Percentiles rank a stretch among this genome's conserved stretches.
Evolutionary conservation across 805 yeast genomes (phyloP).

Genomic region (Nakazawaea siamensis): DNA sequence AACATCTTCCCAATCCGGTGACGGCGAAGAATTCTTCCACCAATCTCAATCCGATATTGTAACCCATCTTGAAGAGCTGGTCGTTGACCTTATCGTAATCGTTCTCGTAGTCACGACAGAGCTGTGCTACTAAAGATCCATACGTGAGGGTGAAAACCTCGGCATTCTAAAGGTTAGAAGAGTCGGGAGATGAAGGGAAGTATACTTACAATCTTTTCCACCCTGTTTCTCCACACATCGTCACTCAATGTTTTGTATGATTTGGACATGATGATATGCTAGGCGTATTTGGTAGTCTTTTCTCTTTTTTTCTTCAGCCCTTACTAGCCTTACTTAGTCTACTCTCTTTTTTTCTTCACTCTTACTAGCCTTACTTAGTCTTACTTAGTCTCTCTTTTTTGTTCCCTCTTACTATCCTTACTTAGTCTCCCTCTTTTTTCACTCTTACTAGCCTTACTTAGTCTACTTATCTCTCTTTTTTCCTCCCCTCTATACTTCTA

Average conservation of each 20-base stretch:
- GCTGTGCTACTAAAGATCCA: conserved; percentile 87
- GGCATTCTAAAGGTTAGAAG: conserved; percentile 48
- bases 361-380: too few relatives aligned
- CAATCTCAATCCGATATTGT: conserved; percentile 83
- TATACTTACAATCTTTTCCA: conserved; percentile 71
- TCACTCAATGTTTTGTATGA: conserved; percentile 54
- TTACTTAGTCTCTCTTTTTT: neutral
- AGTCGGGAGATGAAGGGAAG: too few relatives aligned
- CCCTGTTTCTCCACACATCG: conserved; percentile 84
- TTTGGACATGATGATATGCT: conserved; percentile 18
- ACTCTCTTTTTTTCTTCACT: too few relatives aligned
- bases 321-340: too few relatives aligned
- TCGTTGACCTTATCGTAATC: conserved; percentile 74
- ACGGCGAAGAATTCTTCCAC: conserved; percentile 91
- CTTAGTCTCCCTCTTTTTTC: too few relatives aligned
- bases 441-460: too few relatives aligned
- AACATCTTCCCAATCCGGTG: conserved; percentile 80
- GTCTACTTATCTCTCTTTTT: too few relatives aligned
- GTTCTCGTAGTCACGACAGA: conserved; percentile 73
- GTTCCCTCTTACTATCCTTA: neutral
- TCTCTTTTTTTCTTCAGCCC: too few relatives aligned
- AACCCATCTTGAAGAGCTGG: conserved; percentile 89
- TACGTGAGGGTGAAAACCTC: conserved; percentile 93
- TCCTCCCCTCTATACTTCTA: too few relatives aligned
- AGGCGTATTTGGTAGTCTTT: too few relatives aligned